Base-by-base conservation (phyloP, 805 yeast species). In the Spathaspora sp. region DNA sequence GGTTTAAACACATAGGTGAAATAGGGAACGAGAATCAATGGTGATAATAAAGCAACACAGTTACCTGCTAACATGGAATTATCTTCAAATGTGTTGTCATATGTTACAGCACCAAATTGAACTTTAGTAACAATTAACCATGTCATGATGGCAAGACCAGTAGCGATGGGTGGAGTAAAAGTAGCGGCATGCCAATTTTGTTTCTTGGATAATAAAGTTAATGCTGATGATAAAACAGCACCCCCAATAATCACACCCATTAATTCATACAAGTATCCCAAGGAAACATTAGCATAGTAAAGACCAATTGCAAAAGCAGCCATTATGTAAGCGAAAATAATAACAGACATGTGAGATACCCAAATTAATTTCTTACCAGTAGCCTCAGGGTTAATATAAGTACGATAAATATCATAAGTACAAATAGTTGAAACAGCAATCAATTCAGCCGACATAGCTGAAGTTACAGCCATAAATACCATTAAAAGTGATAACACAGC, bases 161-260 rank as follows among this genome's bases (percentile, higher is more conserved):
- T 83, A 19, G 97, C 94, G 44, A 89, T 66, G 12, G 89, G 80
- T 44, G 98, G 97, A 1, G 97, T 81, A 38, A 76, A 71, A 19
- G 82, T 76, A 5, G 89, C 96, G 3, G 96, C 94, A 32, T 76
- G 67, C 47, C 67, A 66, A 63, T 87, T 90, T 68, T 85, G 89
- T 45, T 79, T 80, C 52, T 62, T 74, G 65, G 91, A 87, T 57
- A 80, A 79, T 60, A 82, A 72, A 3, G 88, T 86, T 61, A 87
- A 68, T 4, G 82, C 80, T 40, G 87, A 80, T 1, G 97, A 96
- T 45, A 88, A 68, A 5, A 91, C 97, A 20, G 93, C 96, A 54
- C 93, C 83, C 5, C 94, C 87, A 49, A 91, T 88, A 45, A 91
- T 86, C 52, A 90, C 82, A 50, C 97, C 97, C 96, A 89, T 89